Base-by-base conservation (phyloP, 148 eudicot species). In the Vaccinium darrowii region DNA sequence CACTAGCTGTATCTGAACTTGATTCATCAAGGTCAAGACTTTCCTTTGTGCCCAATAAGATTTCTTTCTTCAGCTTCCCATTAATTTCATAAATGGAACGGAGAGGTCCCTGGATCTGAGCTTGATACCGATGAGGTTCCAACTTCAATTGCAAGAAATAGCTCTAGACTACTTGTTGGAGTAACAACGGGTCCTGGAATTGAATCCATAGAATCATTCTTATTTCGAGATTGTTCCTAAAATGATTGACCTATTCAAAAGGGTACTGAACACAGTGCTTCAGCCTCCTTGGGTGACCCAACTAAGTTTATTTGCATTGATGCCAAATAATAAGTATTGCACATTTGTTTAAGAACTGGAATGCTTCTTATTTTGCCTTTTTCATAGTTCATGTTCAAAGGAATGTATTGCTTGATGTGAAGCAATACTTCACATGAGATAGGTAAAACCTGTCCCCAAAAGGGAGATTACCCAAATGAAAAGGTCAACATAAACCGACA, bases 81-180 rank as follows among this genome's bases (percentile, higher is more conserved):
- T 83, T 92, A n/a, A 62, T 76, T 54, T 89, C 91, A 25, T 92
- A 86, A 30, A 81, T 84, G 67, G 86, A 95, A 95, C 0, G 96
- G 96, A 16, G 98, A 95, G 43, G 92, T 91, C 76, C 97, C 94
- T 53, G 88, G 97, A 78, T 95, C 98, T 76, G 97, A 92, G 91
- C 95, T 93, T 15, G 98, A 93, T 11, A 95, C 96, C 8, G 99
- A 96, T 53, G 99, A 94, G 6, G 95, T 95, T 85, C 98, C 99
- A 73, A 87, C 94, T 90, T 94, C 99, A 23, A 98, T 95, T 58
- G 95, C 90, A 73, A 96, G 92, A 84, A 93, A 96, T 25, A 91
- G 43, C 82, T 96, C 99, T 1, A 98, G 97, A 79, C 99, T 96
- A 85, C 99, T 93, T 76, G 91, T 90, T 51, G 99, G 99, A 52